Conservation (phyloP, 805 yeast species). For the Tetrapisispora pingtungensis region DNA sequence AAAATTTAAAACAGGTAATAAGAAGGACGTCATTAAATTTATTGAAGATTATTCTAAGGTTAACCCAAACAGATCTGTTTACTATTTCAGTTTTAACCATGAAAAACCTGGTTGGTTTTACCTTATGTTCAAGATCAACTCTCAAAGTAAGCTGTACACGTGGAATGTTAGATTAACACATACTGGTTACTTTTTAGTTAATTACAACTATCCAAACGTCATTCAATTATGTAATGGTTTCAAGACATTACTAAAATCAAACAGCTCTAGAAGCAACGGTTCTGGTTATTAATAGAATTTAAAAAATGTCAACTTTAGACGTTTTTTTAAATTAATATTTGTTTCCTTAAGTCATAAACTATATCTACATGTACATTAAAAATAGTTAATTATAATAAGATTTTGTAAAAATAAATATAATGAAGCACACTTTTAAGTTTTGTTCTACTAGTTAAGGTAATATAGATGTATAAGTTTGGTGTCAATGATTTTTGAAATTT, state of each 20-base stretch:
- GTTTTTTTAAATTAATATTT: background rate
- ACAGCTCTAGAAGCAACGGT: conserved; percentile 10
- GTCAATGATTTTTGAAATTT: no score
- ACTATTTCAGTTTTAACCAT: conserved; percentile 84
- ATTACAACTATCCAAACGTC: conserved; percentile 82
- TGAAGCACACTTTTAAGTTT: background rate
- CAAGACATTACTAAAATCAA: conserved; percentile 48
- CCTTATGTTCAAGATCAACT: conserved; percentile 74
- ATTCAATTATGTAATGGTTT: conserved; percentile 87
- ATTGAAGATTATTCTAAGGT: conserved; percentile 83
- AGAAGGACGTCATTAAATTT: conserved; percentile 75
- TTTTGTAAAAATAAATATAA: conserved; percentile 2
- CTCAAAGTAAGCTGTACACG: conserved; percentile 54
- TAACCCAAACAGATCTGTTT: conserved; percentile 80
- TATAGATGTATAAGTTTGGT: no score
- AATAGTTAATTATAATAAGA: conserved; percentile 1
- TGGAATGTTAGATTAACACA: conserved; percentile 92
- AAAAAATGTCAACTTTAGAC: background rate
- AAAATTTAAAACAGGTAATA: conserved; percentile 71
- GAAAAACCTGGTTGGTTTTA: conserved; percentile 91
- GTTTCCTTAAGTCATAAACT: background rate
- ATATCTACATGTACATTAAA: conserved; percentile 1
- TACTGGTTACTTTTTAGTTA: conserved; percentile 71
- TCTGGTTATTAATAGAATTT: background rate
- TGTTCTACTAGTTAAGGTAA: no score